Percentiles rank a stretch among this genome's conserved stretches.
These are phyloP conservation scores for Spathaspora sp. DNA, from an alignment of 1,139 yeast species.

Conservation along the genomic window DNA sequence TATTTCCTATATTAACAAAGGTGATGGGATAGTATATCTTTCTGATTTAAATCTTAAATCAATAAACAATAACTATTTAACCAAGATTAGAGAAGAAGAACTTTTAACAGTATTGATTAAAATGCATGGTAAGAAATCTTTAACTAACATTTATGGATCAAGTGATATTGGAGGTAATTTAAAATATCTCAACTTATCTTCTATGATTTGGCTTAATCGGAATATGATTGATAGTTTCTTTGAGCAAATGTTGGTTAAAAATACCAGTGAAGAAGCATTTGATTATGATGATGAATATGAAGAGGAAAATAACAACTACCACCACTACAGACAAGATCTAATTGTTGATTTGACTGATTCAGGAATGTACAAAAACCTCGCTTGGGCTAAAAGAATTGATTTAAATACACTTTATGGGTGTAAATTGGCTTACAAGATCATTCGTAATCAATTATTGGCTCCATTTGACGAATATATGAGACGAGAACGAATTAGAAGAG, in stretches of 20 bases:
- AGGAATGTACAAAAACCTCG: conserved; percentile 56
- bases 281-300: conserved; percentile 9
- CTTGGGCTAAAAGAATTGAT: conserved; percentile 52
- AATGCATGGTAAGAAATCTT: conserved; percentile 18
- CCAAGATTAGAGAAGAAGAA: conserved; percentile 36
- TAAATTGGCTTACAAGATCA: conserved; percentile 29
- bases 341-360: conserved; percentile 50
- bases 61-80: conserved; percentile 32
- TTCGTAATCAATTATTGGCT: conserved; percentile 31
- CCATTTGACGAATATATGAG: conserved; percentile 29
- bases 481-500: conserved; percentile 40
- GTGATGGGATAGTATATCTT: conserved; percentile 42
- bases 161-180: conserved; percentile 20
- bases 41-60: conserved; percentile 44
- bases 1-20: conserved; percentile 28
- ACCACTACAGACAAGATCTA: conserved; percentile 23
- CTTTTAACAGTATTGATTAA: conserved; percentile 32
- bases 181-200: conserved; percentile 37
- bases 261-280: conserved; percentile 9
- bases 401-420: conserved; percentile 30
- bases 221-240: conserved; percentile 35
- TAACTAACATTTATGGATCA: conserved; percentile 14
- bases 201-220: conserved; percentile 55
- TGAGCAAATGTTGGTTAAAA: conserved; percentile 16
- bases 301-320: conserved; percentile 9